These are phyloP conservation scores for Lepidopterella palustris DNA, from an alignment of 495 filamentous ascomycete species.

Conservation along the genomic window DNA sequence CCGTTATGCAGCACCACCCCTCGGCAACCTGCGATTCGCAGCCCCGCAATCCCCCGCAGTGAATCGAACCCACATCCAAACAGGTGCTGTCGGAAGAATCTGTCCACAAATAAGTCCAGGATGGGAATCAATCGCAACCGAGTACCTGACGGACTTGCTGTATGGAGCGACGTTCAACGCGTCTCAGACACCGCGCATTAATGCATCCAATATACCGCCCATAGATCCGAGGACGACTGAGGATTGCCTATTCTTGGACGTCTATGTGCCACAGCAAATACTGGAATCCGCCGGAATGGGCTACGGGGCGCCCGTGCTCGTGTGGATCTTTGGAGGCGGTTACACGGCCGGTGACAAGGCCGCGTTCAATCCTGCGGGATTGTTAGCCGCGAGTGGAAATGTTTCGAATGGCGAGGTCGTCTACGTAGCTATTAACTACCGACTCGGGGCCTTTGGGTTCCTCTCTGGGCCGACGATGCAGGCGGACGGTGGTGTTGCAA, in stretches of 20 bases:
- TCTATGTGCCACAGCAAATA: constrained; percentile 31
- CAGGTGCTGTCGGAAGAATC: constrained; percentile 41
- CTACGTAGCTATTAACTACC: constrained; percentile 34
- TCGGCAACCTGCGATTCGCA: constrained; percentile 47
- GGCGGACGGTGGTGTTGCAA: constrained; percentile 46
- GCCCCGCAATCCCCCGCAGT: constrained; percentile 38
- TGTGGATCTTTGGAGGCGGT: constrained; percentile 36
- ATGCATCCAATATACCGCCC: constrained; percentile 6
- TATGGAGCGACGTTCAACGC: constrained; percentile 32
- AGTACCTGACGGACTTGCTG: constrained; percentile 37
- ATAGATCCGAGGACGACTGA: constrained; percentile 46
- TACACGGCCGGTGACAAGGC: constrained; percentile 32
- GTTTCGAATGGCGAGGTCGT: constrained; percentile 22
- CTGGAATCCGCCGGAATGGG: constrained; percentile 22
- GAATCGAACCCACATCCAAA: constrained; percentile 37
- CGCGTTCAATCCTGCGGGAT: constrained; percentile 21
- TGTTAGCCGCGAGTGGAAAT: background rate
- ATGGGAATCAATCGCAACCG: constrained; percentile 37
- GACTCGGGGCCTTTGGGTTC: constrained; percentile 60
- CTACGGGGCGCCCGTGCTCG: constrained; percentile 32
- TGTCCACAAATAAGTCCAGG: constrained; percentile 48
- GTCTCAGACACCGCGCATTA: constrained; percentile 26
- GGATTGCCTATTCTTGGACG: constrained; percentile 53
- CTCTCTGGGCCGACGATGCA: constrained; percentile 42
- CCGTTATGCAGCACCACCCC: constrained; percentile 51